phyloP scores from a whole-genome alignment of 768 basidiomycete species.

The Imleria badia region DNA sequence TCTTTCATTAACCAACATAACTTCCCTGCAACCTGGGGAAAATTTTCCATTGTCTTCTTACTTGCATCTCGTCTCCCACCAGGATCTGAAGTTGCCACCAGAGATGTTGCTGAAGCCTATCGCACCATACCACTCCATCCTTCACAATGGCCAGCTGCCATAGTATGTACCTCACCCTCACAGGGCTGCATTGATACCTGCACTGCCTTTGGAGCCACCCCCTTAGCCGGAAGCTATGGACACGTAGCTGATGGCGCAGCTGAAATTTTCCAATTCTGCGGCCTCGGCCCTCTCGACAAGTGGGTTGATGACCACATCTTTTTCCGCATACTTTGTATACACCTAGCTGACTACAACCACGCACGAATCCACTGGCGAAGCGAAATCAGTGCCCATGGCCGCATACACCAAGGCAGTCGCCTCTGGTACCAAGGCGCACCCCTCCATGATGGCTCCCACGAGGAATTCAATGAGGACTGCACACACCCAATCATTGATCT shows the following conservation, averaged over 20 bases:
- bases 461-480: background rate
- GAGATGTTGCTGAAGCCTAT: background rate
- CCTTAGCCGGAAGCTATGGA: background rate
- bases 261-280: background rate
- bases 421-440: no score
- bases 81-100: background rate
- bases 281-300: no score
- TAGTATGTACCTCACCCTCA: background rate
- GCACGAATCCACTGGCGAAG: no score
- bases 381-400: no score
- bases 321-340: no score
- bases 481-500: background rate
- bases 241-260: background rate
- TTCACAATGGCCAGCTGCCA: background rate
- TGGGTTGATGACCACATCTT: no score
- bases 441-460: background rate
- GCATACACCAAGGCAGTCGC: no score
- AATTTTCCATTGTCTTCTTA: background rate
- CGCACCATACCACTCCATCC: background rate
- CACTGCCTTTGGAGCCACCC: background rate
- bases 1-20: rapidly evolving
- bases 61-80: background rate
- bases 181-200: background rate
- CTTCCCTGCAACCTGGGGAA: background rate
- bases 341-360: no score